Percentiles rank a stretch among this genome's conserved stretches.
Conservation (phyloP, 2,329 filamentous ascomycete genomes). For the Fusarium virguliforme region DNA sequence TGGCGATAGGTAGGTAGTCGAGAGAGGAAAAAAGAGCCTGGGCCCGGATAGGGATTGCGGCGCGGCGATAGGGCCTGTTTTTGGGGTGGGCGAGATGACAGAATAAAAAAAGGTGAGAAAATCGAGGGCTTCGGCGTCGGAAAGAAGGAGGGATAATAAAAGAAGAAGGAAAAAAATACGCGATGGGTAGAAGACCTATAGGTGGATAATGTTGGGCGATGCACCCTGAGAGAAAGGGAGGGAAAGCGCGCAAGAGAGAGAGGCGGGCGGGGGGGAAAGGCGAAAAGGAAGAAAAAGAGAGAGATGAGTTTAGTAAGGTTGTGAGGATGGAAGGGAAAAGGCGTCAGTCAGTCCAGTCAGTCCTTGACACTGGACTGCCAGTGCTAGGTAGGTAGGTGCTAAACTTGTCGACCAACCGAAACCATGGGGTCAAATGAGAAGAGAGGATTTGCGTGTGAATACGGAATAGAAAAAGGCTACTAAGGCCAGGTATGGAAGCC, state of each 20-base stretch:
- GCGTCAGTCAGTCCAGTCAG: constrained; percentile 7
- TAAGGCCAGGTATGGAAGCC: constrained; percentile 38
- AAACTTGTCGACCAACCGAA: constrained; percentile 41
- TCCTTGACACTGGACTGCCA: not conserved
- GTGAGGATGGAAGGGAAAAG: constrained; percentile 27
- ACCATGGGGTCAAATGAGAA: constrained; percentile 40
- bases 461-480: constrained; percentile 41
- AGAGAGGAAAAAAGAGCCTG: constrained; percentile 32
- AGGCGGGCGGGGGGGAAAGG: constrained; percentile 20
- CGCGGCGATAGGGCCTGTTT: constrained; percentile 3
- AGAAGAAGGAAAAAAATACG: not conserved
- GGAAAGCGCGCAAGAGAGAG: not conserved
- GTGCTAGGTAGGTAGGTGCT: constrained; percentile 27
- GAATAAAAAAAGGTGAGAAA: constrained; percentile 17
- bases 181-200: not conserved
- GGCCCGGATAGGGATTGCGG: constrained; percentile 8
- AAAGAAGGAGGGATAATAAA: constrained; percentile 4
- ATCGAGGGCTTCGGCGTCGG: not conserved
- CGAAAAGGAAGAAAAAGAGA: constrained; percentile 20
- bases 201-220: constrained; percentile 1
- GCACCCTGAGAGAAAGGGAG: constrained; percentile 3
- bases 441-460: constrained; percentile 41
- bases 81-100: constrained; percentile 15
- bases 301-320: constrained; percentile 40
- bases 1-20: constrained; percentile 22